phyloP scores from a whole-genome alignment of 352 stramenopile genomes.

The Globisporangium uncinulatum region DNA sequence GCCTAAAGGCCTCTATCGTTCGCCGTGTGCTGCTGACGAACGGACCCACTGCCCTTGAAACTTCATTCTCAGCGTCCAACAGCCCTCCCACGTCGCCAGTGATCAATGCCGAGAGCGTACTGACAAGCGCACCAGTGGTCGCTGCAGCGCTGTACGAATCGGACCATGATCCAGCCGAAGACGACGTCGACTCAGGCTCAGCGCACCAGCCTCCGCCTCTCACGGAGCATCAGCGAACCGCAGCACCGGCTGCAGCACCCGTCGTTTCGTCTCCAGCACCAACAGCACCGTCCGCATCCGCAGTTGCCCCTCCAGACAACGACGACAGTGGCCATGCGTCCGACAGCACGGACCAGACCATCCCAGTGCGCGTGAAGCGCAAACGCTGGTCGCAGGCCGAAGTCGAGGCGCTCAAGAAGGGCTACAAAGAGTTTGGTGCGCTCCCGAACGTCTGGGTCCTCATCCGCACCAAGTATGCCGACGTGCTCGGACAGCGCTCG shows the following conservation, averaged over 20 bases:
- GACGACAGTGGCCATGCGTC: slow-evolving; percentile 6
- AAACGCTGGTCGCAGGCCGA: slow-evolving; percentile 53
- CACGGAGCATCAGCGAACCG: not conserved
- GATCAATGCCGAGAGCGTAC: slow-evolving; percentile 3
- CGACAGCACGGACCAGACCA: slow-evolving; percentile 4
- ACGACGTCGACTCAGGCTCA: not conserved
- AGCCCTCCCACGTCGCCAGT: slow-evolving; percentile 3
- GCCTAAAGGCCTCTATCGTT: not conserved
- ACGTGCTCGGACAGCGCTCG: slow-evolving; percentile 38
- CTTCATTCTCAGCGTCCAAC: slow-evolving; percentile 4
- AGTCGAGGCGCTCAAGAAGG: slow-evolving; percentile 49
- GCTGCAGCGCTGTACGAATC: not conserved
- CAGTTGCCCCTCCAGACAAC: not conserved
- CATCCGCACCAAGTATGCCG: slow-evolving; percentile 55
- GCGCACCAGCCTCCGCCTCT: not conserved
- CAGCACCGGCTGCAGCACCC: too few relatives aligned
- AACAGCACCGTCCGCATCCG: not conserved
- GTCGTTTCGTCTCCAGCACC: not conserved
- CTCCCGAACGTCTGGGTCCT: slow-evolving; percentile 58
- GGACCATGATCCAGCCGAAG: not conserved
- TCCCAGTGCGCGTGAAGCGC: slow-evolving; percentile 17
- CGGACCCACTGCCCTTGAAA: too few relatives aligned
- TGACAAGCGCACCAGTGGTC: not conserved
- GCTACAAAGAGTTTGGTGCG: slow-evolving; percentile 41
- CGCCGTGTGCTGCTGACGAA: not conserved